Conservation (phyloP, 1,139 yeast genomes). For the Candida sp. region DNA sequence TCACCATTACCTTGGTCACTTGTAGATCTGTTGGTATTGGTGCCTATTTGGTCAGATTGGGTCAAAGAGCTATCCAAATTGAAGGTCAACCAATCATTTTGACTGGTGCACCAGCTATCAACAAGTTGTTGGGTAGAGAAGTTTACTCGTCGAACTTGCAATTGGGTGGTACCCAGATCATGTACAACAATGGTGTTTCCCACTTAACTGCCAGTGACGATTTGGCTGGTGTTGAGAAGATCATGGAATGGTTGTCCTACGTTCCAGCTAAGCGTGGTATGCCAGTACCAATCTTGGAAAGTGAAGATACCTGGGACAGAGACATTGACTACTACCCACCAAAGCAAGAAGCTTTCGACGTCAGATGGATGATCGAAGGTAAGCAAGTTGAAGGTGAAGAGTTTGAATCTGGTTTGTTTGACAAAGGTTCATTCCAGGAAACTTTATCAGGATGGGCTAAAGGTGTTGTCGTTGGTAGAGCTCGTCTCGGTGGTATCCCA, state of each 20-base stretch:
- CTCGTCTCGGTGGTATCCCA: constrained; percentile 98
- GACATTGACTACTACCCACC: constrained; percentile 83
- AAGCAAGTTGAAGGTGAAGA: constrained; percentile 65
- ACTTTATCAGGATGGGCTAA: constrained; percentile 99
- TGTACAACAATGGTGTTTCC: constrained; percentile 98
- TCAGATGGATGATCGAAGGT: constrained; percentile 95
- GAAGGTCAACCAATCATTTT: constrained; percentile 98
- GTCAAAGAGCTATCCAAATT: constrained; percentile 98
- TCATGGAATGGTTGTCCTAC: constrained; percentile 96
- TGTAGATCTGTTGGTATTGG: constrained; percentile 99
- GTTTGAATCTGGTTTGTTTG: constrained; percentile 89
- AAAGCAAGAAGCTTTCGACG: constrained; percentile 80
- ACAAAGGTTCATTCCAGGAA: constrained; percentile 92
- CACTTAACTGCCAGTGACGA: constrained; percentile 97
- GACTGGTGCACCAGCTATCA: constrained; percentile 99
- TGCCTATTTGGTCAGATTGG: constrained; percentile 96
- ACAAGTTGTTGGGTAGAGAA: constrained; percentile 94
- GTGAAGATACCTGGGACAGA: constrained; percentile 92
- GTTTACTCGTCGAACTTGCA: constrained; percentile 97
- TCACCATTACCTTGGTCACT: constrained; percentile 94
- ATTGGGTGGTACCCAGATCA: constrained; percentile 98
- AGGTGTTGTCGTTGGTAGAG: constrained; percentile 99
- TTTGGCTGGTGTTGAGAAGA: constrained; percentile 94
- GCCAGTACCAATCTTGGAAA: constrained; percentile 91
- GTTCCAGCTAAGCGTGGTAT: constrained; percentile 89